Evolutionary conservation across 2,329 filamentous ascomycete genomes (phyloP).

Genomic region (Amesomyces nigricolor): DNA sequence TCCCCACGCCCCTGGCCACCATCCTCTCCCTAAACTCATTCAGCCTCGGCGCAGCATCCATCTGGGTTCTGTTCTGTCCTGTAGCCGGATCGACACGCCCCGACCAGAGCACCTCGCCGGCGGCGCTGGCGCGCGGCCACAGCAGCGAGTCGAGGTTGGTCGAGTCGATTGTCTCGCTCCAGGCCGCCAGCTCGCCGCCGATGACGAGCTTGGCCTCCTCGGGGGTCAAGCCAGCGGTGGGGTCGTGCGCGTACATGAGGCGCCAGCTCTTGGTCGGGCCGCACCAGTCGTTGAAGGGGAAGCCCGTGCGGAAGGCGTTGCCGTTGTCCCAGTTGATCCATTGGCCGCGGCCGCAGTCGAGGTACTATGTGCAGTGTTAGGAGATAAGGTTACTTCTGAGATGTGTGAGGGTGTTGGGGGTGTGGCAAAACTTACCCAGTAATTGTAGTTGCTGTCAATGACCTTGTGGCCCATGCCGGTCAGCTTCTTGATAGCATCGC

Average conservation of each 20-base stretch:
- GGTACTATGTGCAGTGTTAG: conserved; percentile 49
- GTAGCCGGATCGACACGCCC: conserved; percentile 55
- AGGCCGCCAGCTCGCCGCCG: conserved; percentile 77
- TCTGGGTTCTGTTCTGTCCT: conserved; percentile 65
- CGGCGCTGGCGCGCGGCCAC: conserved; percentile 72
- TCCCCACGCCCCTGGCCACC: conserved; percentile 59
- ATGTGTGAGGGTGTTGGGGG: not conserved
- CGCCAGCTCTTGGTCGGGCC: conserved; percentile 75
- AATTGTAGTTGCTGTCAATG: conserved; percentile 70
- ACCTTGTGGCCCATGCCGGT: conserved; percentile 62
- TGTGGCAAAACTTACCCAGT: conserved; percentile 52
- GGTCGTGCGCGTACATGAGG: conserved; percentile 75
- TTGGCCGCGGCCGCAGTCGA: conserved; percentile 76
- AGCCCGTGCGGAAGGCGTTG: conserved; percentile 45
- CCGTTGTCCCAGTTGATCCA: conserved; percentile 68
- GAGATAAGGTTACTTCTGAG: not conserved
- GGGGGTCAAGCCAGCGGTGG: conserved; percentile 55
- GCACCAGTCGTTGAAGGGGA: conserved; percentile 78
- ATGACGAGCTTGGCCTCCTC: conserved; percentile 62
- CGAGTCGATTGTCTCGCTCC: conserved; percentile 73
- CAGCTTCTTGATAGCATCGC: conserved; percentile 54
- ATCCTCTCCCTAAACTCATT: conserved; percentile 72
- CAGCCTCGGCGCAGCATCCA: conserved; percentile 63
- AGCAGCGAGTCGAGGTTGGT: conserved; percentile 69
- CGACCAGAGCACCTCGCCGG: conserved; percentile 76